These are phyloP conservation scores for Globisporangium barbulae DNA, from an alignment of 352 stramenopile genomes.

Conservation along the genomic window DNA sequence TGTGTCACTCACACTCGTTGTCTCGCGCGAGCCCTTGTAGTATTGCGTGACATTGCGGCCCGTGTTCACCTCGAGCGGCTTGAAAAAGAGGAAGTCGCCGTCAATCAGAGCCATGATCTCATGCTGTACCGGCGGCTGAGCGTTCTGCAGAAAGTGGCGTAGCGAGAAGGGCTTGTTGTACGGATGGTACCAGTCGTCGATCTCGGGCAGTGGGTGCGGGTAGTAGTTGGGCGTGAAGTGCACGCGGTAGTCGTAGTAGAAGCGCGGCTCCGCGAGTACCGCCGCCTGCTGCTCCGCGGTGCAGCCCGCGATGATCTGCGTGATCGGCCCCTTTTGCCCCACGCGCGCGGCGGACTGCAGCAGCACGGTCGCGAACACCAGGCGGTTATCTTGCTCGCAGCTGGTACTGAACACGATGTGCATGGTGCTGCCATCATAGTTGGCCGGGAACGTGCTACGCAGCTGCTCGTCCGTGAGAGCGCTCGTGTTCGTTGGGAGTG, in stretches of 20 bases:
- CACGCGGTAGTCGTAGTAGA: constrained; percentile 28
- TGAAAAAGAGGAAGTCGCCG: constrained; percentile 21
- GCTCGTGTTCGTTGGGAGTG: background rate
- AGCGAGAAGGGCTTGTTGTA: constrained; percentile 32
- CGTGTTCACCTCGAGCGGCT: constrained; percentile 31
- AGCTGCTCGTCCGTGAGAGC: background rate
- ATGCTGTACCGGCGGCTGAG: constrained; percentile 22
- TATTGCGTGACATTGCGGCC: constrained; percentile 36
- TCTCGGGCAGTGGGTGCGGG: constrained; percentile 18
- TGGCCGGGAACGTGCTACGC: constrained; percentile 7
- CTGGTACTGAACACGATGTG: constrained; percentile 32
- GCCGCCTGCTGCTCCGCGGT: constrained; percentile 8
- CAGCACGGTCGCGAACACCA: constrained; percentile 20
- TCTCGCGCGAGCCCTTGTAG: constrained; percentile 29
- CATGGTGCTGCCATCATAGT: constrained; percentile 20
- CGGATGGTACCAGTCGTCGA: constrained; percentile 24
- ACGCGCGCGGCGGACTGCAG: constrained; percentile 22
- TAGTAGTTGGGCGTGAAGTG: constrained; percentile 26
- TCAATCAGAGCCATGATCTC: constrained; percentile 26
- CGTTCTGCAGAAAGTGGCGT: constrained; percentile 25
- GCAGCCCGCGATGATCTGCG: constrained; percentile 29
- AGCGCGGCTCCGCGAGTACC: constrained; percentile 13
- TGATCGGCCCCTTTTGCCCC: constrained; percentile 27
- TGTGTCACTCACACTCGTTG: constrained; percentile 30
- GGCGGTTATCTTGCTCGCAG: constrained; percentile 22